A percentile compares a stretch with the other conserved stretches of the same genome.
Evolutionary conservation across 176 grass and related monocot genomes (phyloP).

Genomic region (Triticum dicoccoides): DNA sequence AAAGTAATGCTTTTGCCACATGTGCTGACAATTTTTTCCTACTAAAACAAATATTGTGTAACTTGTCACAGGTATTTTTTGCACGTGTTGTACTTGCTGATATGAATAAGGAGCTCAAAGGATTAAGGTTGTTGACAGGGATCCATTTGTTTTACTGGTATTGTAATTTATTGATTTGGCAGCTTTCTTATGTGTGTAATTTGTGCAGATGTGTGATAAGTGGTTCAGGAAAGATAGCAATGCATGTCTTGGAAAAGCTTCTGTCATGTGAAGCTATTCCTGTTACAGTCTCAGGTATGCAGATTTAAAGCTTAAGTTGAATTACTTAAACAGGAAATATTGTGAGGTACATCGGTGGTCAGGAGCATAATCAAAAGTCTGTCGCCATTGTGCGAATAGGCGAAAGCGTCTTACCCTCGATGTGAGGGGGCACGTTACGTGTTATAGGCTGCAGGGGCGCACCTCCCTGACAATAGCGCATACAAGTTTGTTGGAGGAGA

Average conservation of each 20-base stretch:
- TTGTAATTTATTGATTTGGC: constrained; percentile 20
- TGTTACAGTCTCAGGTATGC: constrained; percentile 85
- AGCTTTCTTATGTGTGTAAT: constrained; percentile 30
- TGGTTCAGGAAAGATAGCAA: constrained; percentile 98
- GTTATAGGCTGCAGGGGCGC: too few relatives aligned
- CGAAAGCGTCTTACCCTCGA: too few relatives aligned
- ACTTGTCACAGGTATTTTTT: constrained; percentile 81
- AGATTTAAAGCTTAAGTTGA: constrained; percentile 13
- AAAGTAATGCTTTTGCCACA: not conserved
- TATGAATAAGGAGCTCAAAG: constrained; percentile 99
- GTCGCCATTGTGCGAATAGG: not conserved
- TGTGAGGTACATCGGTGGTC: not conserved
- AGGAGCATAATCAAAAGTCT: not conserved
- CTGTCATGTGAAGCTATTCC: constrained; percentile 92
- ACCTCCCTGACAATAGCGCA: too few relatives aligned
- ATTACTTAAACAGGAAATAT: constrained; percentile 23
- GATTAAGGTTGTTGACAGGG: constrained; percentile 67
- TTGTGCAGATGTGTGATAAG: constrained; percentile 83
- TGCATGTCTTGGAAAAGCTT: constrained; percentile 99
- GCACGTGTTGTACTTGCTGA: constrained; percentile 97
- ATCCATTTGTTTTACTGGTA: constrained; percentile 22
- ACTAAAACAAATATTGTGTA: not conserved
- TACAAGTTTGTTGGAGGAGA: too few relatives aligned
- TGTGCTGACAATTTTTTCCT: constrained; percentile 4
- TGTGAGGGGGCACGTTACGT: too few relatives aligned